These are phyloP conservation scores for Plasmodium gonderi DNA, from an alignment of 169 alveolate species.

Conservation along the genomic window DNA sequence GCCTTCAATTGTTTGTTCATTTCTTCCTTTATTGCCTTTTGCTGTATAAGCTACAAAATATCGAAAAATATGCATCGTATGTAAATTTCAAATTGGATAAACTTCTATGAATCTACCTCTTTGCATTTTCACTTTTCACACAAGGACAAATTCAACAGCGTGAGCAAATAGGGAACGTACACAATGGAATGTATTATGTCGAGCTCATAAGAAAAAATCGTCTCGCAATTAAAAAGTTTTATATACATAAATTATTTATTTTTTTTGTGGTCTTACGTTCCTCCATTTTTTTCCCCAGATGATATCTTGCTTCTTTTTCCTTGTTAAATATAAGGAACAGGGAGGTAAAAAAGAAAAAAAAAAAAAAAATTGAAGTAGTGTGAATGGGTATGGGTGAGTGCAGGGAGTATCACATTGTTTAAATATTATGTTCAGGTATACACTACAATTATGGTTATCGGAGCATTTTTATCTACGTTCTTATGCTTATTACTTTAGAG, in stretches of 20 bases:
- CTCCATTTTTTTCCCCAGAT: slow-evolving; percentile 74
- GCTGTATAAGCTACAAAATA: slow-evolving; percentile 51
- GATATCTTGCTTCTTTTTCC: slow-evolving; percentile 70
- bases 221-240: neutral
- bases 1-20: slow-evolving; percentile 63
- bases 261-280: slow-evolving; percentile 23
- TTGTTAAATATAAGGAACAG: neutral
- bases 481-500: slow-evolving; percentile 40
- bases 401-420: no score
- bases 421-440: no score
- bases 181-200: neutral
- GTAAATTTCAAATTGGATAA: neutral
- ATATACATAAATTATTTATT: no score
- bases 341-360: neutral
- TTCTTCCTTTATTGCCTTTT: slow-evolving; percentile 65
- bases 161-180: neutral
- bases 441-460: no score
- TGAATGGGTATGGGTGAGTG: no score
- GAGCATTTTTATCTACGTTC: neutral
- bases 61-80: neutral
- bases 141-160: neutral
- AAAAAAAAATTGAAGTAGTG: neutral
- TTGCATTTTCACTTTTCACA: neutral
- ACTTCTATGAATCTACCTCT: neutral
- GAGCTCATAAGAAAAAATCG: neutral